Conservation (phyloP, 2,329 filamentous ascomycete genomes). For the Ceratocystis eucalypticola region DNA sequence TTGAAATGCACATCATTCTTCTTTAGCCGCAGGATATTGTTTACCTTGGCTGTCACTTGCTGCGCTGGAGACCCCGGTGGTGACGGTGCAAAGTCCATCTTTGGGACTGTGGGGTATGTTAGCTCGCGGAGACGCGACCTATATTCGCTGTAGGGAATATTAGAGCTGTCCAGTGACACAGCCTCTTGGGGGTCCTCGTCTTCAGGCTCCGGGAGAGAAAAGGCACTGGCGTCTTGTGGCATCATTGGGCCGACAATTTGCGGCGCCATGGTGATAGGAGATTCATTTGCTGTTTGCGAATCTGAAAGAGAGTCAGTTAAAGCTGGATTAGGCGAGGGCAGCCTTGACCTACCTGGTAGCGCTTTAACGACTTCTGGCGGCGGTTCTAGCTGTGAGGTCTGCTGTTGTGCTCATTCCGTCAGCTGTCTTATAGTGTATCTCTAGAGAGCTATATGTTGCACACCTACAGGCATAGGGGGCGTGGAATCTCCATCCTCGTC, state of each 20-base stretch:
- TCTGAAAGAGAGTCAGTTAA: not conserved
- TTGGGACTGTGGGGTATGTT: conserved; percentile 57
- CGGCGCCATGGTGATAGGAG: not conserved
- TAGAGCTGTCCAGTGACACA: conserved; percentile 24
- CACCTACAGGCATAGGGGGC: conserved; percentile 10
- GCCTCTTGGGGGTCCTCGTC: conserved; percentile 19
- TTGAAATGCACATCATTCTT: conserved; percentile 68
- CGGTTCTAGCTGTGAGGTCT: not conserved
- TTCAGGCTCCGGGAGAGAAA: conserved; percentile 17
- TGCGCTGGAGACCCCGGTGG: conserved; percentile 48
- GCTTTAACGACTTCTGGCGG: not conserved
- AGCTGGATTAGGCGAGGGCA: not conserved
- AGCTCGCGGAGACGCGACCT: conserved; percentile 55
- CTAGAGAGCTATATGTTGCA: not conserved
- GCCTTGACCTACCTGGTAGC: not conserved
- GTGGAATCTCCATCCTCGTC: conserved; percentile 31
- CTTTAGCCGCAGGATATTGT: conserved; percentile 64
- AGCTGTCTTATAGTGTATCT: not conserved
- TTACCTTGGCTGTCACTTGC: conserved; percentile 50
- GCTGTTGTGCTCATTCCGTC: not conserved
- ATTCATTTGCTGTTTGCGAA: not conserved
- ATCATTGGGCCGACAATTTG: conserved; percentile 19
- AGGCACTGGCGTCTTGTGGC: conserved; percentile 12
- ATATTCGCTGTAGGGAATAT: conserved; percentile 53
- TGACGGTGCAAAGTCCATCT: conserved; percentile 61